Evolutionary conservation across 805 yeast species (phyloP), one percentile per base, ranked within the genome.

Genomic region (Dipodascopsis uninucleata): DNA sequence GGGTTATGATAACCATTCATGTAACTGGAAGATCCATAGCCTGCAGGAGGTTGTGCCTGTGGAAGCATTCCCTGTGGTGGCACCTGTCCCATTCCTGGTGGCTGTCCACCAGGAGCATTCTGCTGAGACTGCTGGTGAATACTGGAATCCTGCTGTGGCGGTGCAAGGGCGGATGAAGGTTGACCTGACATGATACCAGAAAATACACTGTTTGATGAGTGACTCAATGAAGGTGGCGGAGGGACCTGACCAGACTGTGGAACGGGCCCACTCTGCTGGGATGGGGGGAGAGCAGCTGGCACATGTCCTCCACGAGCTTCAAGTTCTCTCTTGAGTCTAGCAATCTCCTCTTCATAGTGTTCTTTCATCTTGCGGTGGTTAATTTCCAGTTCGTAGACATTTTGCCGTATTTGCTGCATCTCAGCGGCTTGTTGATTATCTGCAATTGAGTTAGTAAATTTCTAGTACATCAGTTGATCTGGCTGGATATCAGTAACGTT

Each of bases 321-420:
- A 55, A 90, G 73, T 63, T 88, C 96, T 53, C 81, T 79, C 66
- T 90, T 88, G 66, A 90, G 75, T 57, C 93, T 75, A 62, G 78
- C 71, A 45, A 93, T 84, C 68, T 90, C 97, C 59, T 85, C 95
- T 66, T 90, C 97, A 67, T 90, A 93, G 23, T 89, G 88, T 61
- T 90, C 97, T 69, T 90, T 89, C 76, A 93, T 85, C 63, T 86
- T 85, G 58, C 95, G 76, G 70, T 90, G 97, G 31, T 95, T 90
- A 76, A 82, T 77, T 66, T 90, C 97, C 59, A 90, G 76, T 63
- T 93, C 97, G 62, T 82, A 88, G 23, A 90, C 95, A 8, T 96
- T 86, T 61, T 88, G 94, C 60, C 96, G 78, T 47, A 90, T 88
- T 64, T 85, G 95, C 62, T 88, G 89, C 77, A 90, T 81, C 66